Evolutionary conservation across 2,329 filamentous ascomycete species (phyloP), one percentile per base, ranked within the genome.

Genomic region (Penicillium nordicum): DNA sequence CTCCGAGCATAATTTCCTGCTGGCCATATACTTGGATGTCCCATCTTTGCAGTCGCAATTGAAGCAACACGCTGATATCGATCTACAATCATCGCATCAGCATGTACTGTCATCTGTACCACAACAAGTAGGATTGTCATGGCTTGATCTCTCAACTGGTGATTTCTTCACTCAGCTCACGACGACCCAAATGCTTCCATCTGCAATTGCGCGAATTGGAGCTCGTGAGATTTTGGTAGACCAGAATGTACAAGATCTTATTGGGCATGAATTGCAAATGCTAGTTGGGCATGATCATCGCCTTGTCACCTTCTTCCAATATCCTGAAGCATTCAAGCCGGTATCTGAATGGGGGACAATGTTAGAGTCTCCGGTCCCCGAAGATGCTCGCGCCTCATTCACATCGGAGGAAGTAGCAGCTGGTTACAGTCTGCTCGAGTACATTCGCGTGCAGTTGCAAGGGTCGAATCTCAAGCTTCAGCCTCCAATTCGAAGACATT

Each of bases 101-200:
- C 68, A 72, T 56, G 55, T 70, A 36, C 58, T 68, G 30, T 63
- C 71, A 14, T 68, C 69, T 23, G 62, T 69, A 6, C 67, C 69
- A 30, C 72, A 81, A 50, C 74, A 75, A 44, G 78, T 95, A 55
- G 94, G 94, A 3, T 78, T 99, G 48, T 90, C 94, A 40, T 99
- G 94, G 94, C 79, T 97, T 45, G 94, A 99, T 74, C 77, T 97
- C 27, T 97, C 94, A 9, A 99, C 94, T 3, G 94, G 94, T 14
- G 89, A 93, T 66, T 99, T 99, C 74, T 91, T 87, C 67, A 96
- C 92, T 0, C 92, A 97, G 69, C 79, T 79, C 18, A 87, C 89
- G 0, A 86, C 87, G 21, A 74, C 92, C 8, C 79, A 83, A 48
- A 86, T 87, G 53, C 77, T 99, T 5, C 81, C 89, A n/a, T 91